These are phyloP conservation scores for Gastrolobium villosum DNA, from an alignment of 306 rosid species.

Conservation along the genomic window DNA sequence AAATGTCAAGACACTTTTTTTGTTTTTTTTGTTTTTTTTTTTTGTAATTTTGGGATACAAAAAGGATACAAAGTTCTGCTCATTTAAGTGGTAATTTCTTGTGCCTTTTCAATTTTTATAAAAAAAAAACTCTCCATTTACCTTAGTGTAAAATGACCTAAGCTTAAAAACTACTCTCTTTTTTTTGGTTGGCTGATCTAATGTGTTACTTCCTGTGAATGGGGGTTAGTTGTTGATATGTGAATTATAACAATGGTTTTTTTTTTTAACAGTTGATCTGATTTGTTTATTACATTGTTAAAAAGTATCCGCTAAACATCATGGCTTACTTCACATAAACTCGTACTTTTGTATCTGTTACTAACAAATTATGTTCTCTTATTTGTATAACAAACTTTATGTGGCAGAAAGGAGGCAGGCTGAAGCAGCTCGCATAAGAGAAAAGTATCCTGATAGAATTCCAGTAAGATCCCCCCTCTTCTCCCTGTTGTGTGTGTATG, in stretches of 20 bases:
- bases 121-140: not conserved
- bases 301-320: not conserved
- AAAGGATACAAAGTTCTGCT: not conserved
- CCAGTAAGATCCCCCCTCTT: too few relatives aligned
- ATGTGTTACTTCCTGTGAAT: not conserved
- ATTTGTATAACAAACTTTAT: too few relatives aligned
- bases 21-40: constrained; percentile 8
- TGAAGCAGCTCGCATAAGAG: too few relatives aligned
- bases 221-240: not conserved
- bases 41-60: not conserved
- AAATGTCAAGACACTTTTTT: not conserved
- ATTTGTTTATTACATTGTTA: not conserved
- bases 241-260: not conserved
- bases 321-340: not conserved
- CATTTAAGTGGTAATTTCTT: not conserved
- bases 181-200: not conserved
- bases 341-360: too few relatives aligned
- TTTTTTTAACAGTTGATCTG: not conserved
- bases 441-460: too few relatives aligned
- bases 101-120: not conserved
- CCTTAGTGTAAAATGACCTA: not conserved
- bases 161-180: not conserved
- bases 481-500: too few relatives aligned
- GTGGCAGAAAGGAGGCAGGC: too few relatives aligned
- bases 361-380: too few relatives aligned